A percentile compares a stretch with the other conserved stretches of the same genome.
Conservation (phyloP, 2,329 filamentous ascomycete species). For the Diaporthe velutina region DNA sequence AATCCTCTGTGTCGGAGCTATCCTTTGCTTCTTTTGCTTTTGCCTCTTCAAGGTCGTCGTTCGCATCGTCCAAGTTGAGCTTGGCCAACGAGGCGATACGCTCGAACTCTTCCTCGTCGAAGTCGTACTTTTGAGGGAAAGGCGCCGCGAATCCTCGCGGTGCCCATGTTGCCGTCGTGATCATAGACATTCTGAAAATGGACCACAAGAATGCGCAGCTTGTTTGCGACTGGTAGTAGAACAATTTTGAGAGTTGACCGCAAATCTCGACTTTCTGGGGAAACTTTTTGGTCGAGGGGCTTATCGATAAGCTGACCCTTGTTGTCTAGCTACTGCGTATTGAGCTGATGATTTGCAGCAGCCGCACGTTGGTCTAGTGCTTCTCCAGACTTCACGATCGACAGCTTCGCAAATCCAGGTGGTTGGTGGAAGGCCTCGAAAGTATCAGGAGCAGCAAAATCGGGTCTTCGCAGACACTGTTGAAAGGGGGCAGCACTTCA, state of each 20-base stretch:
- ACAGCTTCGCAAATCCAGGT: not conserved
- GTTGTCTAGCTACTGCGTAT: not conserved
- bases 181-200: slow-evolving; percentile 74
- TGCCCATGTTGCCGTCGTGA: slow-evolving; percentile 82
- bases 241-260: slow-evolving; percentile 5
- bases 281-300: slow-evolving; percentile 32
- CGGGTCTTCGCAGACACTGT: not conserved
- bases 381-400: not conserved
- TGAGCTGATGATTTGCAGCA: slow-evolving; percentile 11
- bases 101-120: slow-evolving; percentile 81
- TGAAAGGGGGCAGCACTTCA: not conserved
- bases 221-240: slow-evolving; percentile 18
- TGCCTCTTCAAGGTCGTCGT: slow-evolving; percentile 85
- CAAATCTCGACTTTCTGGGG: slow-evolving; percentile 26
- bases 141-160: slow-evolving; percentile 81
- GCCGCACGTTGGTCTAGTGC: not conserved
- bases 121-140: slow-evolving; percentile 80
- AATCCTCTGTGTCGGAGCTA: slow-evolving; percentile 38
- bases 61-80: slow-evolving; percentile 90
- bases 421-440: slow-evolving; percentile 1
- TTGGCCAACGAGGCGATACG: slow-evolving; percentile 81
- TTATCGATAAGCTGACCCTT: slow-evolving; percentile 31
- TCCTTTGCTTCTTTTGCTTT: slow-evolving; percentile 57
- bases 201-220: not conserved
- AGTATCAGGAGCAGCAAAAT: not conserved